phyloP scores from a whole-genome alignment of 2,329 filamentous ascomycete species.

The Colletotrichum sp. region DNA sequence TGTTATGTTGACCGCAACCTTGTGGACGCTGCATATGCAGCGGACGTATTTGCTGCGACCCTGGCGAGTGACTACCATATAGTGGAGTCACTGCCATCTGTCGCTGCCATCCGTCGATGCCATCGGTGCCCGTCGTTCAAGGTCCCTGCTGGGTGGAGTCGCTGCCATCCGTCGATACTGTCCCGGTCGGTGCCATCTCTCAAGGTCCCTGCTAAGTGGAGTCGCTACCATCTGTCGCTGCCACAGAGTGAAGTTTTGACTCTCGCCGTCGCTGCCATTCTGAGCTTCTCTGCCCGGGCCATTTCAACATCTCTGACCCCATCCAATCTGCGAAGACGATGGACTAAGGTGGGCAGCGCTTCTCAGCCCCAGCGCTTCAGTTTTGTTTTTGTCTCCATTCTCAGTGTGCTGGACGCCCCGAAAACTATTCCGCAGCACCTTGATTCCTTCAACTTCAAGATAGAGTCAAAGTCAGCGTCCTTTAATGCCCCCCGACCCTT shows the following conservation, averaged over 20 bases:
- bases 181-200: not conserved
- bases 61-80: not conserved
- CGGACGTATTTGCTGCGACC: not conserved
- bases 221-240: not conserved
- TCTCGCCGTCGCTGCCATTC: not conserved
- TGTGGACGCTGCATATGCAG: not conserved
- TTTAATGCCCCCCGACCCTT: too few species aligned
- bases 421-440: too few species aligned
- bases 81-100: not conserved
- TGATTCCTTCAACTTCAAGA: too few species aligned
- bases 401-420: too few species aligned
- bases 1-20: not conserved
- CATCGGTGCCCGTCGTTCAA: not conserved
- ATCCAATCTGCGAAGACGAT: not conserved
- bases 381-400: too few species aligned
- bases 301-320: not conserved
- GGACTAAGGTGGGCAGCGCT: not conserved
- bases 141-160: not conserved
- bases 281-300: not conserved
- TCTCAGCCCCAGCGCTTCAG: too few species aligned
- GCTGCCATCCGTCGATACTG: not conserved
- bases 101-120: not conserved
- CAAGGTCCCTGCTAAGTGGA: not conserved
- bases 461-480: too few species aligned
- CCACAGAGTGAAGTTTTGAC: not conserved